Conservation (phyloP, 768 basidiomycete genomes). For the Leccinum ochraceum region DNA sequence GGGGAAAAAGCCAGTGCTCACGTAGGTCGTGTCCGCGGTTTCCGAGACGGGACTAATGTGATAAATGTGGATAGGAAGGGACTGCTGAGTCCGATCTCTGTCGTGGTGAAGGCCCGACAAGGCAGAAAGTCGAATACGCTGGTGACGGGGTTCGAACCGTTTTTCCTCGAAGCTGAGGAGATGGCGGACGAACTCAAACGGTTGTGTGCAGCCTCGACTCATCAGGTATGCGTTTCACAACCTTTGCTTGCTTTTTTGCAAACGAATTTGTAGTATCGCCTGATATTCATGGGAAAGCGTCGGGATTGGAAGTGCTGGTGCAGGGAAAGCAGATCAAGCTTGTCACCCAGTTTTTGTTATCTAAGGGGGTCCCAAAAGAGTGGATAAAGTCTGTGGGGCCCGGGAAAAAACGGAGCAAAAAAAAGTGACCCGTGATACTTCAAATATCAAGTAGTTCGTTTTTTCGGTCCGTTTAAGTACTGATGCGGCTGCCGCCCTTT, state of each 20-base stretch:
- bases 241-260: background rate
- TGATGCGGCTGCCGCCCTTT: constrained; percentile 15
- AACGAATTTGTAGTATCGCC: constrained; percentile 52
- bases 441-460: background rate
- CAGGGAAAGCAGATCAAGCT: constrained; percentile 79
- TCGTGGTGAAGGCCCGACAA: constrained; percentile 72
- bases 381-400: constrained; percentile 51
- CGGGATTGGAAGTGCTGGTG: constrained; percentile 71
- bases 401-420: too few relatives aligned
- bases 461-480: background rate
- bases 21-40: constrained; percentile 43
- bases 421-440: constrained; percentile 37
- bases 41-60: background rate
- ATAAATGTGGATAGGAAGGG: constrained; percentile 62
- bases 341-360: constrained; percentile 65
- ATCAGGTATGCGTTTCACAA: constrained; percentile 49
- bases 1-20: constrained; percentile 54
- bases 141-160: constrained; percentile 80
- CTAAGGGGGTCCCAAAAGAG: constrained; percentile 74
- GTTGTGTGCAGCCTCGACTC: constrained; percentile 81
- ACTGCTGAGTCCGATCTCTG: constrained; percentile 62
- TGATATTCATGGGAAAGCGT: constrained; percentile 48
- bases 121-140: constrained; percentile 77
- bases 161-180: constrained; percentile 63
- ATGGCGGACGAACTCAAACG: constrained; percentile 80